A percentile compares a stretch with the other conserved stretches of the same genome.
These are phyloP conservation scores for Rhododendron molle DNA, from an alignment of 148 eudicot species.

Conservation along the genomic window DNA sequence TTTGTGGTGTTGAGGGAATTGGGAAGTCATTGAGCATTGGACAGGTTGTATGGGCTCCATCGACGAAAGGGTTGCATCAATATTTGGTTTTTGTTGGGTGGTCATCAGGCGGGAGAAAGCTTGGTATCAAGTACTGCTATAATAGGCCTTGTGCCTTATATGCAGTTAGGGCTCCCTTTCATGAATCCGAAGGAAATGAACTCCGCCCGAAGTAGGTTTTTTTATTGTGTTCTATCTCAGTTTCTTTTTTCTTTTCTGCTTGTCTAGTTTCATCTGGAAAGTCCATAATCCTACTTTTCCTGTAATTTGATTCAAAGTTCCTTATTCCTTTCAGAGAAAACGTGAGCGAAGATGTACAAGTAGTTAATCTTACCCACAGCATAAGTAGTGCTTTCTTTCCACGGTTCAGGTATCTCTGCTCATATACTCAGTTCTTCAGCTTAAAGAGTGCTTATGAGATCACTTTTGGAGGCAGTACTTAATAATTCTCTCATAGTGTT, in stretches of 20 bases:
- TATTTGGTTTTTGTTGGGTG: slow-evolving; percentile 90
- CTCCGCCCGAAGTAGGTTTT: slow-evolving; percentile 26
- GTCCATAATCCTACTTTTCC: neutral
- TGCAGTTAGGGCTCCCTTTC: slow-evolving; percentile 53
- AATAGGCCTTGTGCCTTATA: slow-evolving; percentile 86
- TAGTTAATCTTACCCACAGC: slow-evolving; percentile 48
- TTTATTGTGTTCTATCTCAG: neutral
- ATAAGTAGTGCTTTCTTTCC: slow-evolving; percentile 83
- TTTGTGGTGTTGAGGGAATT: slow-evolving; percentile 56
- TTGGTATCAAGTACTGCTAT: slow-evolving; percentile 76
- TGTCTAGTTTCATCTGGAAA: neutral
- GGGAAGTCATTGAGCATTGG: slow-evolving; percentile 71
- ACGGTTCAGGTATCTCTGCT: slow-evolving; percentile 56
- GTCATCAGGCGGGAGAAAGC: slow-evolving; percentile 62
- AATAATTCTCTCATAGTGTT: neutral
- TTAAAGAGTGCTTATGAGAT: neutral
- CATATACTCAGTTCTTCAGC: neutral
- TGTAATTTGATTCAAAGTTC: slow-evolving; percentile 5
- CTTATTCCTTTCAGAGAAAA: slow-evolving; percentile 25
- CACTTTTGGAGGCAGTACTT: neutral
- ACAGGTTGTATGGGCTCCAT: slow-evolving; percentile 90
- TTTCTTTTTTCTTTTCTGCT: neutral
- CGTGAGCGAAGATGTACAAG: slow-evolving; percentile 20
- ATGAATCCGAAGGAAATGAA: slow-evolving; percentile 22
- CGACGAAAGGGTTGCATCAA: slow-evolving; percentile 33